Percentiles rank a stretch among this genome's conserved stretches.
Conservation (phyloP, 2,329 filamentous ascomycete genomes). For the Apiospora arundinis region DNA sequence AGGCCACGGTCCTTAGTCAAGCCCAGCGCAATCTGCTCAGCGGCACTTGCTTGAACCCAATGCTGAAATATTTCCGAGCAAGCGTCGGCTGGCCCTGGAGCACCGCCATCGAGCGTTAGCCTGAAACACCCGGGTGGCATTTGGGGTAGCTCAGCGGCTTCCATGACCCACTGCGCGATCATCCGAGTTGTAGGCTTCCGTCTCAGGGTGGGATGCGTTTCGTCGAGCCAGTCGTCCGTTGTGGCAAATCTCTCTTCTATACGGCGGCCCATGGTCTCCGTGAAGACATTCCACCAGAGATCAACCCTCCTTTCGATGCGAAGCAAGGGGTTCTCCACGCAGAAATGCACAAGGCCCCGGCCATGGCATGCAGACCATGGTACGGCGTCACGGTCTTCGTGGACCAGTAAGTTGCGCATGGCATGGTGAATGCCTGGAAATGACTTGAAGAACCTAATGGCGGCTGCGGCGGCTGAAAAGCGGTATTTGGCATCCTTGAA, state of each 20-base stretch:
- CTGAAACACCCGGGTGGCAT: no score
- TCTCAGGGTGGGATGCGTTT: no score
- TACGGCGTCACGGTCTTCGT: neutral
- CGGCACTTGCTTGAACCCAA: neutral
- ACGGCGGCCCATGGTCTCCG: neutral
- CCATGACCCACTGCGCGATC: neutral
- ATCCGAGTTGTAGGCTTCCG: neutral
- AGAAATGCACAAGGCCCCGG: neutral
- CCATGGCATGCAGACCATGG: neutral
- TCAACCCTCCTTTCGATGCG: neutral
- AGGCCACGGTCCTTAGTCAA: neutral
- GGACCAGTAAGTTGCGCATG: neutral
- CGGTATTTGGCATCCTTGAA: slow-evolving; percentile 1
- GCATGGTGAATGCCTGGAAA: neutral
- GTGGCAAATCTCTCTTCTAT: no score
- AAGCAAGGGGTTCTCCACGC: neutral
- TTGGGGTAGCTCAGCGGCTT: no score
- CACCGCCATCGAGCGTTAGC: neutral
- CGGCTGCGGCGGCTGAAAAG: neutral
- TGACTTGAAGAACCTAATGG: neutral
- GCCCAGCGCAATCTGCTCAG: neutral
- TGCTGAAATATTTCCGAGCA: slow-evolving; percentile 1
- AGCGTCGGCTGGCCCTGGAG: neutral
- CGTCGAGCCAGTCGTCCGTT: no score
- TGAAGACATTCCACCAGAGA: slow-evolving; percentile 6